Percentiles rank a stretch among this genome's conserved stretches.
phyloP scores from a whole-genome alignment of 805 yeast species.

The Schwanniomyces pseudopolymorphus region DNA sequence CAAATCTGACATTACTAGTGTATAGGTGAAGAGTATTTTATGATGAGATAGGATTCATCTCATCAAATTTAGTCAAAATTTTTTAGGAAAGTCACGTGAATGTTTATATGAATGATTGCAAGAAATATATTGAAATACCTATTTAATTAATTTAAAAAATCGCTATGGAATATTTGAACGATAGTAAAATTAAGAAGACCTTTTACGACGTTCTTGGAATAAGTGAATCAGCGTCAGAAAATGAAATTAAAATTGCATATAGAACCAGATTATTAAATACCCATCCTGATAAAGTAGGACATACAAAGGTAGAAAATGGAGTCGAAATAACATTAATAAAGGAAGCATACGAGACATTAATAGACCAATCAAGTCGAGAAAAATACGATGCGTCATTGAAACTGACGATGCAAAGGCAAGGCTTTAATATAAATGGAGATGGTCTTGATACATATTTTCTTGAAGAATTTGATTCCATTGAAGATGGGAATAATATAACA shows the following conservation, averaged over 20 bases:
- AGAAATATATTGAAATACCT: neutral
- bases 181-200: conserved; percentile 6
- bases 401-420: conserved; percentile 32
- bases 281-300: conserved; percentile 75
- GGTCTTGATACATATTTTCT: conserved; percentile 69
- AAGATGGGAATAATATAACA: conserved; percentile 13
- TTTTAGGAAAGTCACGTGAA: neutral
- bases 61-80: conserved; percentile 1
- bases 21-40: neutral
- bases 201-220: conserved; percentile 64
- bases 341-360: conserved; percentile 61
- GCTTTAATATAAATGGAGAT: conserved; percentile 51
- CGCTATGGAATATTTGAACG: conserved; percentile 6
- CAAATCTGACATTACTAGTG: conserved; percentile 1
- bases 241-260: conserved; percentile 63
- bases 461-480: conserved; percentile 55
- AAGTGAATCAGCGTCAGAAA: conserved; percentile 29
- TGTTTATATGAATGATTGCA: neutral
- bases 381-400: conserved; percentile 54
- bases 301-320: conserved; percentile 7
- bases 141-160: neutral
- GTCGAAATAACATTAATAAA: conserved; percentile 39
- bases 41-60: neutral
- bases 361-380: conserved; percentile 36
- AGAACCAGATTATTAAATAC: conserved; percentile 52